Percentiles rank a stretch among this genome's conserved stretches.
phyloP scores from a whole-genome alignment of 2,329 filamentous ascomycete species.

The Coniochaeta ligniaria region DNA sequence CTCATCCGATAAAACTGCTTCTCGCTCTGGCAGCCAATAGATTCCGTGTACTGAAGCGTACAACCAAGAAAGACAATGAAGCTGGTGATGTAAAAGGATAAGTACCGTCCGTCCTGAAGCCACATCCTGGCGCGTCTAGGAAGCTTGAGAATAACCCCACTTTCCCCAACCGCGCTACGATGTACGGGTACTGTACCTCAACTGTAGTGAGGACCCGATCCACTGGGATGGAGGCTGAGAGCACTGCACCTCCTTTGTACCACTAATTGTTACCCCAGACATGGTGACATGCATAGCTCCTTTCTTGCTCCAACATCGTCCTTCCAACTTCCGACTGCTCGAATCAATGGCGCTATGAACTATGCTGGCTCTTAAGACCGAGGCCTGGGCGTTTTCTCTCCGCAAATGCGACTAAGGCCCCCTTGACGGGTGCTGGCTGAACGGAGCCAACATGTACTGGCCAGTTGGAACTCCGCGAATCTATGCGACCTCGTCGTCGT shows the following conservation, averaged over 20 bases:
- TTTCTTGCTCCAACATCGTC: background rate
- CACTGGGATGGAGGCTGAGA: background rate
- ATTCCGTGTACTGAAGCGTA: background rate
- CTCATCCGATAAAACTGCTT: background rate
- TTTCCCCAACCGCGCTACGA: background rate
- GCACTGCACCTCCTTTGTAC: background rate
- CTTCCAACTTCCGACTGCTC: background rate
- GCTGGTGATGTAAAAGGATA: background rate
- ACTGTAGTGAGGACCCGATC: background rate
- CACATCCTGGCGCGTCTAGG: background rate
- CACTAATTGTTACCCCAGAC: background rate
- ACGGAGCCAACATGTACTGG: constrained; percentile 72
- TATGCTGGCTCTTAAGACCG: background rate
- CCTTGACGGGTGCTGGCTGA: constrained; percentile 23
- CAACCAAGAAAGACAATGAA: background rate
- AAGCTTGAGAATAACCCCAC: background rate
- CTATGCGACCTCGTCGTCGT: constrained; percentile 57
- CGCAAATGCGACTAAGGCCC: constrained; percentile 2
- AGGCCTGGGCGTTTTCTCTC: background rate
- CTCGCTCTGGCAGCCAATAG: background rate
- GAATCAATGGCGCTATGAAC: background rate
- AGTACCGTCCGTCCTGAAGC: background rate
- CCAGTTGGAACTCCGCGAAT: constrained; percentile 77
- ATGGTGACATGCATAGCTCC: background rate
- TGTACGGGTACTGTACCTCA: background rate